These are phyloP conservation scores for Sclerotinia borealis DNA, from an alignment of 2,329 filamentous ascomycete genomes.

Conservation along the genomic window DNA sequence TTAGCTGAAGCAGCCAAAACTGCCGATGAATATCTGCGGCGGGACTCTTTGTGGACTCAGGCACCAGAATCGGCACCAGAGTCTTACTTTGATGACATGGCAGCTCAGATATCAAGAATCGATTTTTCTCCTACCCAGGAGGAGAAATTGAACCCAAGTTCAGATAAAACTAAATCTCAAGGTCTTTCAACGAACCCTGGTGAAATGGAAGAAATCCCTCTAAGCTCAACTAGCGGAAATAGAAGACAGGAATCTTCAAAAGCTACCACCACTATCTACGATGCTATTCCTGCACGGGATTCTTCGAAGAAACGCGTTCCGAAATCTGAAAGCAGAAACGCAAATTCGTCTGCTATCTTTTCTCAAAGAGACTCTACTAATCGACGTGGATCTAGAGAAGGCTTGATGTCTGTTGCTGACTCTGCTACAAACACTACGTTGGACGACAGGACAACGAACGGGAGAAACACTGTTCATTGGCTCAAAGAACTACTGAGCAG, in stretches of 20 bases:
- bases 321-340: neutral
- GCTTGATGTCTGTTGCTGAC: neutral
- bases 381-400: neutral
- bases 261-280: slow-evolving; percentile 1
- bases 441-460: slow-evolving; percentile 13
- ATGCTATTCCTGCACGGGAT: slow-evolving; percentile 5
- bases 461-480: slow-evolving; percentile 27
- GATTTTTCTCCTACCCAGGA: neutral
- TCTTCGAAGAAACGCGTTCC: slow-evolving; percentile 22
- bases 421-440: slow-evolving; percentile 9
- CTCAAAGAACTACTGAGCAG: slow-evolving; percentile 25
- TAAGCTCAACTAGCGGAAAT: slow-evolving; percentile 6
- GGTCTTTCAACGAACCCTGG: neutral
- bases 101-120: neutral
- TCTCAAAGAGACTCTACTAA: neutral
- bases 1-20: slow-evolving; percentile 21
- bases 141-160: neutral
- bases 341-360: slow-evolving; percentile 14
- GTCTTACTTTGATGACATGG: neutral
- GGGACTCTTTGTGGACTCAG: slow-evolving; percentile 19
- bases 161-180: neutral
- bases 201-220: slow-evolving; percentile 11
- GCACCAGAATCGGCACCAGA: neutral
- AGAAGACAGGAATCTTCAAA: slow-evolving; percentile 12
- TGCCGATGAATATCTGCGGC: slow-evolving; percentile 25